Conservation (phyloP, 2,329 filamentous ascomycete genomes). For the Ophiostoma himal-ulmi region DNA sequence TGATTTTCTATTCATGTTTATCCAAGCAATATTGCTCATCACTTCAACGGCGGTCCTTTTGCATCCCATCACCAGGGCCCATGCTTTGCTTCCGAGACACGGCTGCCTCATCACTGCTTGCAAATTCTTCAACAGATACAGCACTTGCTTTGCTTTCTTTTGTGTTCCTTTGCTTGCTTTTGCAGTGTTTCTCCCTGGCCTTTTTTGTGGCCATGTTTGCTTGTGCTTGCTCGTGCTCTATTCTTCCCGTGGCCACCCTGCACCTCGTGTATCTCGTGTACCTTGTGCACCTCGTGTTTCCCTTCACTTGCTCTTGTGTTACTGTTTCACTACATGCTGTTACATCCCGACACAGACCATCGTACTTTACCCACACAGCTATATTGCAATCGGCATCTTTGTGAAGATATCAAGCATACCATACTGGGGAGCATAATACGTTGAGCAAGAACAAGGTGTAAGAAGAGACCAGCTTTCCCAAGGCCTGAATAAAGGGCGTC, state of each 20-base stretch:
- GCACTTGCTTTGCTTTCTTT: background rate
- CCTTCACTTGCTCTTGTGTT: background rate
- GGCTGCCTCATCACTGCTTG: background rate
- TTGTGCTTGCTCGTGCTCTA: background rate
- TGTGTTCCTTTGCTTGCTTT: background rate
- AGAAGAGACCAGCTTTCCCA: background rate
- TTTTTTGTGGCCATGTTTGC: background rate
- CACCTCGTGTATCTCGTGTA: background rate
- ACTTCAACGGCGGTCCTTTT: background rate
- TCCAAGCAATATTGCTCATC: background rate
- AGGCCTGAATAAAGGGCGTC: background rate
- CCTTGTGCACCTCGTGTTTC: background rate
- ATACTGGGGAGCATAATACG: too few species aligned
- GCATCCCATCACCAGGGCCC: background rate
- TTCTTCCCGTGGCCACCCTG: too few species aligned
- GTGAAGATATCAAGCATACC: too few species aligned
- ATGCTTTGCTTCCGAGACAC: conserved; percentile 1
- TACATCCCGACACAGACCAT: background rate
- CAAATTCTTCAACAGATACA: conserved; percentile 4
- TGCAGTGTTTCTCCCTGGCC: background rate
- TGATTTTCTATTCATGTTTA: too few species aligned
- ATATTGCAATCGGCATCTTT: too few species aligned
- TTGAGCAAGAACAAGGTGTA: too few species aligned
- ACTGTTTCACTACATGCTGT: background rate
- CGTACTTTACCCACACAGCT: background rate